These are phyloP conservation scores for Hymenoscyphus repandus DNA, from an alignment of 2,329 filamentous ascomycete genomes.

Conservation along the genomic window DNA sequence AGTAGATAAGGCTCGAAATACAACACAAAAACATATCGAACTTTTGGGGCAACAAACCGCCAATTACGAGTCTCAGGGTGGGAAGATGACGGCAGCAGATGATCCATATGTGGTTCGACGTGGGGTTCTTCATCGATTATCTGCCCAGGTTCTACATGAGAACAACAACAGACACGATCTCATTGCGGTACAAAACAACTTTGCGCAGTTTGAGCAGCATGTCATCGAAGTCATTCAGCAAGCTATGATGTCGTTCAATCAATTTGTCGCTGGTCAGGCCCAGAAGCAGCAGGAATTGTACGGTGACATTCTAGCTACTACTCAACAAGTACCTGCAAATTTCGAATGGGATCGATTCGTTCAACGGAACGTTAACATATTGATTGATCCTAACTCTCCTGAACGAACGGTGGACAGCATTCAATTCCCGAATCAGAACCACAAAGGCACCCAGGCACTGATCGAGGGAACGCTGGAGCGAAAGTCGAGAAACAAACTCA, in stretches of 20 bases:
- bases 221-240: conserved; percentile 77
- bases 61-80: conserved; percentile 69
- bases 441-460: conserved; percentile 71
- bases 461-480: conserved; percentile 87
- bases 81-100: conserved; percentile 63
- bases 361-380: conserved; percentile 60
- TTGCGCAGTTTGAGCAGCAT: conserved; percentile 81
- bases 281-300: conserved; percentile 80
- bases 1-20: conserved; percentile 80
- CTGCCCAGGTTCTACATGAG: conserved; percentile 89
- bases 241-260: conserved; percentile 76
- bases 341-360: conserved; percentile 91
- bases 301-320: conserved; percentile 71
- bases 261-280: conserved; percentile 72
- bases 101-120: conserved; percentile 88
- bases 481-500: conserved; percentile 81
- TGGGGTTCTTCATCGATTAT: conserved; percentile 74
- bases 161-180: conserved; percentile 95
- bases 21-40: conserved; percentile 94
- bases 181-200: conserved; percentile 84
- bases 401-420: conserved; percentile 70
- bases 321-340: conserved; percentile 73
- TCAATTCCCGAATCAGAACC: conserved; percentile 83
- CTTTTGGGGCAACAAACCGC: conserved; percentile 83
- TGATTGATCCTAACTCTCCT: conserved; percentile 73